These are phyloP conservation scores for Gastrodia elata DNA, from an alignment of 106 monocot genomes.

Conservation along the genomic window DNA sequence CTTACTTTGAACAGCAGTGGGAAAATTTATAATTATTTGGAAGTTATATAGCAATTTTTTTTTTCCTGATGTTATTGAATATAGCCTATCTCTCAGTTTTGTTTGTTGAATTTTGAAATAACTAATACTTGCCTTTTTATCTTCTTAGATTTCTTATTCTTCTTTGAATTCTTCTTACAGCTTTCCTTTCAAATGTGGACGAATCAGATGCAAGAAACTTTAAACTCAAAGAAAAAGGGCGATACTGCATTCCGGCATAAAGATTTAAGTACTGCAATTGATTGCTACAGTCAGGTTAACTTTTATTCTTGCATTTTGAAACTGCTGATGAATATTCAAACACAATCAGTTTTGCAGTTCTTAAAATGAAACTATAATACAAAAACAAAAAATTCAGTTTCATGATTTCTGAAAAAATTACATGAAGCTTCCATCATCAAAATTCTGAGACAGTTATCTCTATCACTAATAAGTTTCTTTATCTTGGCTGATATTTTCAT, in stretches of 20 bases:
- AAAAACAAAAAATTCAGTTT: no score
- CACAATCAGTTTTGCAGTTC: not conserved
- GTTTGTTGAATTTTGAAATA: not conserved
- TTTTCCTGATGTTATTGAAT: not conserved
- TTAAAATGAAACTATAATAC: no score
- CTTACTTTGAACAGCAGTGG: not conserved
- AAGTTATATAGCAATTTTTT: not conserved
- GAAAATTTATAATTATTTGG: not conserved
- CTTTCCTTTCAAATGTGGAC: conserved; percentile 97
- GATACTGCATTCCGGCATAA: conserved; percentile 72
- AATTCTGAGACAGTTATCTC: no score
- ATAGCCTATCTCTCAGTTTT: not conserved
- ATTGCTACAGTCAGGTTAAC: conserved; percentile 61
- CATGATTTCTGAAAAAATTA: no score
- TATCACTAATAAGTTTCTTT: no score
- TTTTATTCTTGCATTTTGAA: not conserved
- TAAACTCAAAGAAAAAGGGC: conserved; percentile 86
- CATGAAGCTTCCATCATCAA: no score
- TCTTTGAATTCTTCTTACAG: conserved; percentile 28
- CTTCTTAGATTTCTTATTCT: conserved; percentile 1
- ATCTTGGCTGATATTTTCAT: no score
- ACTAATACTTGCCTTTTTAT: not conserved
- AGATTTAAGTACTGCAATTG: conserved; percentile 65
- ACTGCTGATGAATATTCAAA: not conserved
- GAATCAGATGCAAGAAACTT: conserved; percentile 88